Conservation (phyloP, 352 stramenopile genomes). For the Phytophthora vignae region DNA sequence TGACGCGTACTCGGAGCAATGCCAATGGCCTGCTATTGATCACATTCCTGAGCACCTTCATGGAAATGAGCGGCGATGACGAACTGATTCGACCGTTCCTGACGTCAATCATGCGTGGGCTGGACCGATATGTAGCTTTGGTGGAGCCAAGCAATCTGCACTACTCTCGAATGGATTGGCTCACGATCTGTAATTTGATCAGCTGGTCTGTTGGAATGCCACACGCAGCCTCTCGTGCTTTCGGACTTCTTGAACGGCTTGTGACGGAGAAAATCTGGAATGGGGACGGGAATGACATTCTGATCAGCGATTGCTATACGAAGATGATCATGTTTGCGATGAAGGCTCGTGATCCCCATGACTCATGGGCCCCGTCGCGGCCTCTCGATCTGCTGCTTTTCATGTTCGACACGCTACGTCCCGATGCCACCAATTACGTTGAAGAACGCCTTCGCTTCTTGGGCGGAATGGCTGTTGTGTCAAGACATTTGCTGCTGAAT, state of each 20-base stretch:
- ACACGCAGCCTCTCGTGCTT: constrained; percentile 62
- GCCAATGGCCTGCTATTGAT: constrained; percentile 44
- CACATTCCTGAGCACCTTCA: constrained; percentile 55
- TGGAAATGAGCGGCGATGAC: constrained; percentile 69
- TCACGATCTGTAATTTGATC: constrained; percentile 69
- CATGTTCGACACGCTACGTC: constrained; percentile 57
- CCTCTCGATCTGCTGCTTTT: constrained; percentile 62
- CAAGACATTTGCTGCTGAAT: constrained; percentile 50
- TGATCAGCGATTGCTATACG: constrained; percentile 70
- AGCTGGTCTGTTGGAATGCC: constrained; percentile 56
- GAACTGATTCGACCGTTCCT: constrained; percentile 72
- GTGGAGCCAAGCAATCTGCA: constrained; percentile 40
- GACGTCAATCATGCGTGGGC: constrained; percentile 63
- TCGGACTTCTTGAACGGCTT: constrained; percentile 69
- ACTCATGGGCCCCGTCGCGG: constrained; percentile 44
- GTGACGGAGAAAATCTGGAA: constrained; percentile 67
- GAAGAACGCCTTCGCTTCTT: constrained; percentile 63
- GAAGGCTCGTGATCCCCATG: constrained; percentile 32
- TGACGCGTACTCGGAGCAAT: constrained; percentile 49
- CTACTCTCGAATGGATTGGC: constrained; percentile 63
- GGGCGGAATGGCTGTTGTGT: constrained; percentile 64
- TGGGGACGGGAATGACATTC: constrained; percentile 54
- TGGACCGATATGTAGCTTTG: constrained; percentile 46
- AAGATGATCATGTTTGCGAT: constrained; percentile 74
- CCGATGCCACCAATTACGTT: constrained; percentile 42